These are phyloP conservation scores for Peterozyma toletana DNA, from an alignment of 805 yeast species.

Conservation along the genomic window DNA sequence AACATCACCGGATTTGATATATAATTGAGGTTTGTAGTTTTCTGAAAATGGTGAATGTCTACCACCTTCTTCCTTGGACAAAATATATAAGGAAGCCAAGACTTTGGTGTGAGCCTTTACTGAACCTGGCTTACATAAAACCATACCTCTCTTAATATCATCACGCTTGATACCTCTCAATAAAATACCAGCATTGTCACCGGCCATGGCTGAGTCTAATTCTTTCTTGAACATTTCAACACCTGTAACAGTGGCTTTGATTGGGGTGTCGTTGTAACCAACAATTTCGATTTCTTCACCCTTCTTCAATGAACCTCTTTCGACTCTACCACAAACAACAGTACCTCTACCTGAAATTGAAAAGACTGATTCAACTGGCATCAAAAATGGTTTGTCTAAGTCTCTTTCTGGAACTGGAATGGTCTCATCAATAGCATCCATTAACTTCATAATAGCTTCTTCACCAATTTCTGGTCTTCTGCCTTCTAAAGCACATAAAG, in stretches of 20 bases:
- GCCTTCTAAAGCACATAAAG: conserved; percentile 90
- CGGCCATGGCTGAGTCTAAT: conserved; percentile 95
- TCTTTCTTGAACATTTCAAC: conserved; percentile 99
- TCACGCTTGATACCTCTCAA: conserved; percentile 98
- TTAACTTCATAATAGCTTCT: conserved; percentile 72
- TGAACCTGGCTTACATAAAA: conserved; percentile 85
- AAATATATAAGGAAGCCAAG: conserved; percentile 86
- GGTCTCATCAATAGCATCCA: conserved; percentile 88
- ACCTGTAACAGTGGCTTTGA: conserved; percentile 95
- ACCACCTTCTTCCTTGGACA: conserved; percentile 98
- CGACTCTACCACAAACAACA: conserved; percentile 98
- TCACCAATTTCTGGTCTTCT: conserved; percentile 87
- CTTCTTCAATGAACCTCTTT: conserved; percentile 95
- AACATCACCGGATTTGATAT: conserved; percentile 93
- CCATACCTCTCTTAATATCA: conserved; percentile 96
- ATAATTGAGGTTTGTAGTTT: conserved; percentile 97
- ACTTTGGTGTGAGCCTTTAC: conserved; percentile 90
- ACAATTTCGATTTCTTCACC: conserved; percentile 98
- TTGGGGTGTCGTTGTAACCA: conserved; percentile 79
- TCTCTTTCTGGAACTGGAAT: conserved; percentile 97
- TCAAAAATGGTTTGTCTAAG: conserved; percentile 89
- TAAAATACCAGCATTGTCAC: conserved; percentile 97
- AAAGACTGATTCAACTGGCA: conserved; percentile 97
- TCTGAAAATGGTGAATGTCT: conserved; percentile 96
- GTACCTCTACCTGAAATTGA: conserved; percentile 99